Conservation (phyloP, 805 yeast species). For the Starmerella potacharoeniae region DNA sequence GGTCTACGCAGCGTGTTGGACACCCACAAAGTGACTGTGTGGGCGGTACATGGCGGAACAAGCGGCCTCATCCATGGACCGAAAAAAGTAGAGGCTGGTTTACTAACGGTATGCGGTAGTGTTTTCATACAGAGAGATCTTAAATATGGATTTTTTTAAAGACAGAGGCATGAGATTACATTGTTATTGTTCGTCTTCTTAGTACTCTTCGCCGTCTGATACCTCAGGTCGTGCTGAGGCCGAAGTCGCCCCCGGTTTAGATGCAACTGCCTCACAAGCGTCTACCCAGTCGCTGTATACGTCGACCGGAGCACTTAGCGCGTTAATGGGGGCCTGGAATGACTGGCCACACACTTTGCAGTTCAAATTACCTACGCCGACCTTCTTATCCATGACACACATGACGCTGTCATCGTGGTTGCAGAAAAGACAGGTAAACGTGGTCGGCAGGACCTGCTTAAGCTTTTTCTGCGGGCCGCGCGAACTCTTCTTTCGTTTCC, state of each 20-base stretch:
- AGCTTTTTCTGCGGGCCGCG: conserved; percentile 70
- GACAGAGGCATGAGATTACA: background rate
- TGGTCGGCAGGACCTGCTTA: conserved; percentile 67
- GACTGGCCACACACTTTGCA: conserved; percentile 93
- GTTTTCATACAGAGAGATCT: background rate
- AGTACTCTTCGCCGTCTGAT: conserved; percentile 22
- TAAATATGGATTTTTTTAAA: background rate
- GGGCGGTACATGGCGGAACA: background rate
- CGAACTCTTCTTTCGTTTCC: conserved; percentile 72
- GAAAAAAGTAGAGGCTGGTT: background rate
- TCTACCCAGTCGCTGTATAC: conserved; percentile 96
- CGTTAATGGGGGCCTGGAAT: conserved; percentile 78
- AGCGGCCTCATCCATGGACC: conserved; percentile 6
- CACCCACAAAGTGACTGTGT: background rate
- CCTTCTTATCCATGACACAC: conserved; percentile 77
- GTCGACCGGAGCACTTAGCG: conserved; percentile 77
- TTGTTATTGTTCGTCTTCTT: background rate
- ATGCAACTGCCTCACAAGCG: conserved; percentile 83
- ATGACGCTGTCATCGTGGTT: conserved; percentile 88
- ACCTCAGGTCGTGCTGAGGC: conserved; percentile 22
- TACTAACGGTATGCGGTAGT: conserved; percentile 1
- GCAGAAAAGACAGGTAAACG: conserved; percentile 86
- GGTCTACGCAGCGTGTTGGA: background rate
- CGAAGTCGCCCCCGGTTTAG: conserved; percentile 33
- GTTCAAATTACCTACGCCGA: conserved; percentile 67